phyloP scores from a whole-genome alignment of 2,329 filamentous ascomycete genomes.

The Fusarium piperis region DNA sequence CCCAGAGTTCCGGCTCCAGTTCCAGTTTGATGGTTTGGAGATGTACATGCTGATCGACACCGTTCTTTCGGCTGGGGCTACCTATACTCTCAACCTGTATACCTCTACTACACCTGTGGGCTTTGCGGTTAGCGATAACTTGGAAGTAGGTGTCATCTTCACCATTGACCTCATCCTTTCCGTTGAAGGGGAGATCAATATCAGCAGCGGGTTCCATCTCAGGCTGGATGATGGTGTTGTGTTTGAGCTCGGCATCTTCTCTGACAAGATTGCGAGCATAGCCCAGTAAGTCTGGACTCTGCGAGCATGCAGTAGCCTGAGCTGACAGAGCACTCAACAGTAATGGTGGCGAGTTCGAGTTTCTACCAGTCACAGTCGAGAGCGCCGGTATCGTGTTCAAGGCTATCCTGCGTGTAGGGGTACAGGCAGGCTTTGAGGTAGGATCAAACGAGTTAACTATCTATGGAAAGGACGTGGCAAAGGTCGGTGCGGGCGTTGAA shows the following conservation, averaged over 20 bases:
- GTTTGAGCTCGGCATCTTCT: constrained; percentile 61
- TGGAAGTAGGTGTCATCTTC: constrained; percentile 59
- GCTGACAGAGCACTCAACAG: constrained; percentile 43
- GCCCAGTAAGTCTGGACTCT: constrained; percentile 55
- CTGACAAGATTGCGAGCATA: constrained; percentile 57
- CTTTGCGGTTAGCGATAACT: constrained; percentile 44
- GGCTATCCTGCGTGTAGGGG: constrained; percentile 58
- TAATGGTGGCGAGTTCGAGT: constrained; percentile 64
- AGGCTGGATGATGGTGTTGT: constrained; percentile 60
- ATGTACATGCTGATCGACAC: constrained; percentile 26
- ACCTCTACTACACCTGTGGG: constrained; percentile 13
- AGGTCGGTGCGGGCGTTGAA: constrained; percentile 56
- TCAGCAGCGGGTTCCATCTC: constrained; percentile 65
- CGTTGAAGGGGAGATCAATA: constrained; percentile 56
- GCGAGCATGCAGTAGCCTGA: background rate
- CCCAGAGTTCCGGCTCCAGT: constrained; percentile 15
- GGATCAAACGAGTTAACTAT: background rate
- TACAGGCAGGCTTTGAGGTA: constrained; percentile 54
- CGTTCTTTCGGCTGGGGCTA: constrained; percentile 15
- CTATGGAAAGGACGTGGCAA: constrained; percentile 4
- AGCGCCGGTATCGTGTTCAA: constrained; percentile 53
- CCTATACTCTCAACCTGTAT: constrained; percentile 18
- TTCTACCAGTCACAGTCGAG: constrained; percentile 63
- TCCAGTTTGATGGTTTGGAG: constrained; percentile 23
- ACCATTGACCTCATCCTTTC: constrained; percentile 62